Evolutionary conservation across 768 basidiomycete genomes (phyloP), one percentile per base, ranked within the genome.

Genomic region (Xerocomellus dryophilus): DNA sequence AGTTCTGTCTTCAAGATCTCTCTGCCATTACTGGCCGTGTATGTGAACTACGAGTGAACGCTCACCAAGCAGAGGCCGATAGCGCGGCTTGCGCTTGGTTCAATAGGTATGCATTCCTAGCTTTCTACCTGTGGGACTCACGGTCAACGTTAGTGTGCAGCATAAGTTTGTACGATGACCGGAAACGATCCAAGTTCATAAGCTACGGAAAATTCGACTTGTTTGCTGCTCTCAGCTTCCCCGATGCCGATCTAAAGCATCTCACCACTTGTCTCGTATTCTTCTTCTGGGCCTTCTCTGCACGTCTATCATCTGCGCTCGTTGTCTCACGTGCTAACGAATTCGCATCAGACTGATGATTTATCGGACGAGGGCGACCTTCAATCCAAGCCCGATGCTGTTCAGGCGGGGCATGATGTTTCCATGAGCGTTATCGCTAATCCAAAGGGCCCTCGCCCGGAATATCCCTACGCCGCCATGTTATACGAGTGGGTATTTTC

Each of bases 261-360:
- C 67, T 74, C 39, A 66, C 56, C 2, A 74, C 73, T 2, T 68
- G 73, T 53, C 66, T 74, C 27, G 65, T 69, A 21, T 74, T 74
- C 53, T 73, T 72, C 61, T 64, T 74, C 32, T 74, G 72, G 71
- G 73, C 73, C 14, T 74, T 74, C 54, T 63, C 72, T 23, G 73
- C 74, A 50, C 5, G 65, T 59, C 23, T n/a, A 32, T 41, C 47
- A 15, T 34, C 27, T 3, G 14, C 21, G 29, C 9, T 7, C 46
- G 6, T 32, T 2, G 6, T 23, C 11, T 42, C 34, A 15, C 18
- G 21, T 15, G 29, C 58, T 65, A 17, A 66, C 18, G 10, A 41
- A 9, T 10, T 34, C 10, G 31, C 12, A 27, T 20, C 35, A 74
- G 73, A 67, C 73, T 5, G 73, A 74, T 41, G 73, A 74, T 49